Evolutionary conservation across 2,329 filamentous ascomycete genomes (phyloP), one percentile per base, ranked within the genome.

Genomic region (Fusarium compactum): DNA sequence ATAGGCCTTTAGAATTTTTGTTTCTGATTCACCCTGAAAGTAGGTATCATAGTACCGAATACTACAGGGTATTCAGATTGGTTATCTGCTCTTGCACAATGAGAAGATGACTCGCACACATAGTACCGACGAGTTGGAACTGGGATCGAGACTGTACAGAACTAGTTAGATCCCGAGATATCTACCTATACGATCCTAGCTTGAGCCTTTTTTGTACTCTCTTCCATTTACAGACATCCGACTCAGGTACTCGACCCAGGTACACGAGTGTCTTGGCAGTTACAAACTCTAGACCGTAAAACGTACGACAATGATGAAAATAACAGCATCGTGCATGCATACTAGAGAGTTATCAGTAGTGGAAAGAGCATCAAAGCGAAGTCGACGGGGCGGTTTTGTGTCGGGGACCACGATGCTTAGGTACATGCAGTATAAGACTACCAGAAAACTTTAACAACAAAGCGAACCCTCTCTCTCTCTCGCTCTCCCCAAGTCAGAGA

Each of bases 281-380:
- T 15, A 27, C n/a, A 52, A 30, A 43, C n/a, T 62, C 20, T 63
- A 38, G 58, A 57, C 30, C 47, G 18, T 24, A 22, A 47, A 55
- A 63, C 48, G 58, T 63, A 63, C 45, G 58, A 63, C 47, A 29
- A n/a, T 63, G 29, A 63, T 55, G 38, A 61, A 62, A 45, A 32
- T 1, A 45, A 38, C 7, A 22, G 58, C 32, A 56, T 47, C 32
- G 41, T 30, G 41, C 22, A 57, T 25, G 29, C 22, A 14, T 30
- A 30, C 43, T 57, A 54, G 27, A 25, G 30, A 30, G 24, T 46
- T 45, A 62, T 16, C 5, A n/a, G 43, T 61, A 27, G 14, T 15
- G 27, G 14, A n/a, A 62, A 47, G 24, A 30, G 27, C 18, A 43
- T 44, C 27, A 30, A 44, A 30, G 18, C 32, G 43, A 32, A 24